These are phyloP conservation scores for Sugiyamaella grinbergsii DNA, from an alignment of 1,139 yeast genomes.

Conservation along the genomic window DNA sequence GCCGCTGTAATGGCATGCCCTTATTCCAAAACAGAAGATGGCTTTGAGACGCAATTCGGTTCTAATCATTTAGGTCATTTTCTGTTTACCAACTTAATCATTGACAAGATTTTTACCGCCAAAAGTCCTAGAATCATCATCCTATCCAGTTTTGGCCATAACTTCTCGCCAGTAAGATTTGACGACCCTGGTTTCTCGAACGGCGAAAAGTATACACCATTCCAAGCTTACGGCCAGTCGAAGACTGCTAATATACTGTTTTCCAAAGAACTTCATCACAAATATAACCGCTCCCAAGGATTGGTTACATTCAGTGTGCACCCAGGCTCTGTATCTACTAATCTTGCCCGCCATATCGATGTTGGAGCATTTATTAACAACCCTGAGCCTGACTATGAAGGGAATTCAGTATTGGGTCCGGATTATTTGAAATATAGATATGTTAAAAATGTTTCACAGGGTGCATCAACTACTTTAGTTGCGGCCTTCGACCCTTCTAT, in stretches of 20 bases:
- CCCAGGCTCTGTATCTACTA: constrained; percentile 23
- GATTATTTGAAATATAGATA: not conserved
- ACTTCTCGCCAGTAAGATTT: constrained; percentile 36
- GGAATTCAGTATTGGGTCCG: not conserved
- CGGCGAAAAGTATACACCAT: constrained; percentile 25
- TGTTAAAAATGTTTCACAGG: constrained; percentile 12
- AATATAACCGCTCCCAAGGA: constrained; percentile 17
- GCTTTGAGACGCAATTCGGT: constrained; percentile 71
- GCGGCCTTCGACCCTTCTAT: constrained; percentile 22
- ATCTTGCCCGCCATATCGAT: constrained; percentile 20
- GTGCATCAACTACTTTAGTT: constrained; percentile 19
- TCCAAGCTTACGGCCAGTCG: constrained; percentile 35
- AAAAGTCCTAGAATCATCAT: constrained; percentile 61
- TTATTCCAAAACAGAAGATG: constrained; percentile 59
- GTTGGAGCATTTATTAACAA: constrained; percentile 2
- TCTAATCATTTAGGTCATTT: constrained; percentile 76
- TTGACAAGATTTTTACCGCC: constrained; percentile 62
- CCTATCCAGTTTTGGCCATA: constrained; percentile 68
- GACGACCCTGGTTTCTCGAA: constrained; percentile 27
- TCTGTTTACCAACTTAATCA: constrained; percentile 38
- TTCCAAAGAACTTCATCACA: constrained; percentile 9
- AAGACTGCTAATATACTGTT: constrained; percentile 35
- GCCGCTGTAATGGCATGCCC: constrained; percentile 82
- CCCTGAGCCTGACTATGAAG: constrained; percentile 16
- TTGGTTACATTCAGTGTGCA: constrained; percentile 23